These are phyloP conservation scores for Vanderwaltozyma yarrowii DNA, from an alignment of 805 yeast species.

Conservation along the genomic window DNA sequence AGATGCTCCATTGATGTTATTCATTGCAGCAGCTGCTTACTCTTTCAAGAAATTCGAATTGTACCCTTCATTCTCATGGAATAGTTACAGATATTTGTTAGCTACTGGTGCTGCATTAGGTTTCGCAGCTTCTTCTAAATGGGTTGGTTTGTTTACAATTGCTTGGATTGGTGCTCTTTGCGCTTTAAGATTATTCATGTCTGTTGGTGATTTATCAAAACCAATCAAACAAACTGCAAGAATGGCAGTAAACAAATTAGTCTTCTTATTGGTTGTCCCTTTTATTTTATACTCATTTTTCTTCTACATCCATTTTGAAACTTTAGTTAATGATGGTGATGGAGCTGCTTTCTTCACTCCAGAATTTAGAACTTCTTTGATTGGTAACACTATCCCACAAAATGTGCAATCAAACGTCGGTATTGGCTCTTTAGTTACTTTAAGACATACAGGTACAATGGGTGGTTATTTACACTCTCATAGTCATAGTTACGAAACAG, in stretches of 20 bases:
- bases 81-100: slow-evolving; percentile 48
- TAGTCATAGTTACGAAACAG: slow-evolving; percentile 56
- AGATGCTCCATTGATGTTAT: slow-evolving; percentile 67
- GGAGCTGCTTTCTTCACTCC: slow-evolving; percentile 63
- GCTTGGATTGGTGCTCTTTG: slow-evolving; percentile 65
- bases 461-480: slow-evolving; percentile 84
- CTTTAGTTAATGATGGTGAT: slow-evolving; percentile 52
- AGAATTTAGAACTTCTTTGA: slow-evolving; percentile 56
- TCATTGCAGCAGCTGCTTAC: slow-evolving; percentile 62
- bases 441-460: slow-evolving; percentile 59
- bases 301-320: slow-evolving; percentile 53
- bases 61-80: slow-evolving; percentile 45
- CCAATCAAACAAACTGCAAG: slow-evolving; percentile 35
- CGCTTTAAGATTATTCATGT: slow-evolving; percentile 53
- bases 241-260: slow-evolving; percentile 44
- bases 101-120: slow-evolving; percentile 61
- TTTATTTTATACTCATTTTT: slow-evolving; percentile 43
- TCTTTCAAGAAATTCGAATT: slow-evolving; percentile 56
- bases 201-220: slow-evolving; percentile 58
- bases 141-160: slow-evolving; percentile 74
- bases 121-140: slow-evolving; percentile 60
- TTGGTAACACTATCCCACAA: slow-evolving; percentile 50
- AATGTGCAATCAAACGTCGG: slow-evolving; percentile 59
- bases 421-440: slow-evolving; percentile 54
- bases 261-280: slow-evolving; percentile 49